Percentiles rank a stretch among this genome's conserved stretches.
Conservation (phyloP, 768 basidiomycete genomes). For the Mycena sanguinolenta region DNA sequence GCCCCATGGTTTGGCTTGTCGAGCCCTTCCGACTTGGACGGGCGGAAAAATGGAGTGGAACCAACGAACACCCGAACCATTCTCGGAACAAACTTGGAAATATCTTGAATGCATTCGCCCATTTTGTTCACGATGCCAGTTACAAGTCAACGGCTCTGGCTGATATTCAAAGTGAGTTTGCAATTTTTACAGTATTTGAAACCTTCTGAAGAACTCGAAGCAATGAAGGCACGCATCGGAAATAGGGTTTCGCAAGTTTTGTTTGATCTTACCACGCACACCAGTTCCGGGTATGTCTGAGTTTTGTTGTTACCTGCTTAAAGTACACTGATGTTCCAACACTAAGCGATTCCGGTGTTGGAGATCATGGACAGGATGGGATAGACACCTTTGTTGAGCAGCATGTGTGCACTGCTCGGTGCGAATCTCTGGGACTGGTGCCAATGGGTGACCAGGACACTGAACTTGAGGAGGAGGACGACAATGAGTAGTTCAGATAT, state of each 20-base stretch:
- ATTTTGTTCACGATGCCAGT: slow-evolving; percentile 25
- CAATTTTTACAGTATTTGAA: background rate
- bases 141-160: slow-evolving; percentile 17
- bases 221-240: slow-evolving; percentile 1
- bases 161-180: slow-evolving; percentile 20
- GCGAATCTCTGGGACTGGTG: background rate
- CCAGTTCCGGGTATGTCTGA: background rate
- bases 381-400: slow-evolving; percentile 4
- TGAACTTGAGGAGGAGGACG: background rate
- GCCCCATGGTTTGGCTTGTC: slow-evolving; percentile 22
- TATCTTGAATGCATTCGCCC: slow-evolving; percentile 25
- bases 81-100: slow-evolving; percentile 18
- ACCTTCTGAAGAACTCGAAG: background rate
- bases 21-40: slow-evolving; percentile 21
- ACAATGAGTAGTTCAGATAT: background rate
- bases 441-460: background rate
- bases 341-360: background rate
- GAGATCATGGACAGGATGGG: background rate
- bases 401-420: background rate
- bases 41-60: slow-evolving; percentile 31
- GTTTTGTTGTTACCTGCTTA: background rate
- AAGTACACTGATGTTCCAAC: background rate
- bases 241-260: background rate
- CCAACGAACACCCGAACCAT: slow-evolving; percentile 30
- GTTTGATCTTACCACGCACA: slow-evolving; percentile 4